Conservation (phyloP, 306 rosid species). For the Pyrus betulifolia region DNA sequence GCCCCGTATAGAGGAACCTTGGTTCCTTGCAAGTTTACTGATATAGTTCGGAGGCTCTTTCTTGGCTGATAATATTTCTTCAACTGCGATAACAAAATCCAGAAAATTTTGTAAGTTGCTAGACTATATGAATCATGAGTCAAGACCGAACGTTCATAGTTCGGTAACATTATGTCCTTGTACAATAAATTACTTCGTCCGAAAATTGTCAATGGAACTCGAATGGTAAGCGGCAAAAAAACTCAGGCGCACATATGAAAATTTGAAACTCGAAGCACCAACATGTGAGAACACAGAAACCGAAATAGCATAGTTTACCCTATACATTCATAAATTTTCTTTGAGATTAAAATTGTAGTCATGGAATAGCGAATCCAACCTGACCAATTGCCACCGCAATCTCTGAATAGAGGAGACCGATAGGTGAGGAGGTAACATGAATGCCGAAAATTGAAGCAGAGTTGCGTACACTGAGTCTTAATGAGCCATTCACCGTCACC, state of each 20-base stretch:
- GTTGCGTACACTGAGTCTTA: slow-evolving; percentile 61
- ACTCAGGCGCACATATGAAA: background rate
- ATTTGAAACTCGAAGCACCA: background rate
- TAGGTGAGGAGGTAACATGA: slow-evolving; percentile 66
- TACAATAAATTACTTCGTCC: background rate
- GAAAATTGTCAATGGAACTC: background rate
- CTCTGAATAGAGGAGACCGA: slow-evolving; percentile 63
- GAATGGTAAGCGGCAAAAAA: background rate
- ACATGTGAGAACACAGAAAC: background rate
- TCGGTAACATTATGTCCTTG: background rate
- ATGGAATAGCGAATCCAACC: slow-evolving; percentile 24
- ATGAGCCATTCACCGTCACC: slow-evolving; percentile 68
- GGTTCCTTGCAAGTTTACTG: slow-evolving; percentile 42
- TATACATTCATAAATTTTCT: background rate
- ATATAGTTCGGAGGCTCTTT: slow-evolving; percentile 47
- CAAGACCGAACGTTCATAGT: background rate
- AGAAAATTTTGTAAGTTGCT: background rate
- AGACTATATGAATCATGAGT: background rate
- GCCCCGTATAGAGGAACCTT: slow-evolving; percentile 92
- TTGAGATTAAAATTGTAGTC: background rate
- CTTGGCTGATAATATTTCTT: slow-evolving; percentile 85
- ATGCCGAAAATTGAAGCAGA: slow-evolving; percentile 91
- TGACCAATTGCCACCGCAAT: slow-evolving; percentile 76
- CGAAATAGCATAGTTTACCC: background rate
- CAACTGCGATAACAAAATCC: slow-evolving; percentile 38